Evolutionary conservation across 495 filamentous ascomycete genomes (phyloP).

Genomic region (Aspergillus campestris): DNA sequence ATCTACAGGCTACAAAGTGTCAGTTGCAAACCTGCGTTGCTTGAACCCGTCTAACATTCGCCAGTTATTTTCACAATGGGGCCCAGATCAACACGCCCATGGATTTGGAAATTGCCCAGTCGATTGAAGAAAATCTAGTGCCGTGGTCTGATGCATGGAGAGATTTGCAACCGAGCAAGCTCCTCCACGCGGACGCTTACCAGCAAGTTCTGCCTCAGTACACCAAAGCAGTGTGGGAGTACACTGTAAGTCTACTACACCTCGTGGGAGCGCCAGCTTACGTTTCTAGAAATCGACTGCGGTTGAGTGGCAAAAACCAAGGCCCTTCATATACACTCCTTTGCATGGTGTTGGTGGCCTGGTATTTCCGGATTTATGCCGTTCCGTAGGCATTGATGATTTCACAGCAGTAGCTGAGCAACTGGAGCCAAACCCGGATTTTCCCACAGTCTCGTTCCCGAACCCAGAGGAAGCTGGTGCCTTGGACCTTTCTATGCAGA

Average conservation of each 20-base stretch:
- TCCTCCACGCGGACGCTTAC: slow-evolving; percentile 34
- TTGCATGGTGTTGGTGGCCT: slow-evolving; percentile 58
- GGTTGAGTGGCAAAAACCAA: slow-evolving; percentile 17
- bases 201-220: slow-evolving; percentile 36
- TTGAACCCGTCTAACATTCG: slow-evolving; percentile 7
- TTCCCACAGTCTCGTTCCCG: slow-evolving; percentile 62
- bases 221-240: slow-evolving; percentile 29
- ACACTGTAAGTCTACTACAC: slow-evolving; percentile 22
- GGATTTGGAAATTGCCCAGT: slow-evolving; percentile 51
- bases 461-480: slow-evolving; percentile 67
- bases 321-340: slow-evolving; percentile 57
- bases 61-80: slow-evolving; percentile 55
- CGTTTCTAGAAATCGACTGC: slow-evolving; percentile 28
- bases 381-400: slow-evolving; percentile 36
- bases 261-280: slow-evolving; percentile 5
- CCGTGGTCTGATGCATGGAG: slow-evolving; percentile 47
- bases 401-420: slow-evolving; percentile 42
- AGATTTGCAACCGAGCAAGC: slow-evolving; percentile 30
- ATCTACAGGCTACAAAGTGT: slow-evolving; percentile 56
- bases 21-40: slow-evolving; percentile 3
- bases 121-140: slow-evolving; percentile 49
- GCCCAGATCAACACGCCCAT: slow-evolving; percentile 63
- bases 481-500: slow-evolving; percentile 52
- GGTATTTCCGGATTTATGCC: slow-evolving; percentile 38
- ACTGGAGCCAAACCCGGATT: slow-evolving; percentile 55